A percentile compares a stretch with the other conserved stretches of the same genome.
Conservation (phyloP, 352 stramenopile species). For the Phytopythium cucurbitacearum region DNA sequence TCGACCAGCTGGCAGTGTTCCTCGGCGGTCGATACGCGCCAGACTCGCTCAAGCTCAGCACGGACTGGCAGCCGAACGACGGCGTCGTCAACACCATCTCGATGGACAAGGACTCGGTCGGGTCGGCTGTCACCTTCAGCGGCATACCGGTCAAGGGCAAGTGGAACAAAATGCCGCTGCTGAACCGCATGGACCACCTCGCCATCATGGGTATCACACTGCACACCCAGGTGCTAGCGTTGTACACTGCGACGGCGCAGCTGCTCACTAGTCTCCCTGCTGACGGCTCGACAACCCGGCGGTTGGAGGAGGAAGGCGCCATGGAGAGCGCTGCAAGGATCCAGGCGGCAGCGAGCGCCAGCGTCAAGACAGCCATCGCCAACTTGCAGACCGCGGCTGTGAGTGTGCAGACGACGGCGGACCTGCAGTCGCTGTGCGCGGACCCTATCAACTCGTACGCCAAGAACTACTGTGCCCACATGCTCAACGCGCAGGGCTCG, state of each 20-base stretch:
- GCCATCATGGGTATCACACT: constrained; percentile 36
- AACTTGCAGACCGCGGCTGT: constrained; percentile 18
- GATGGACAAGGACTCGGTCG: constrained; percentile 29
- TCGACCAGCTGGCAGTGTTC: constrained; percentile 29
- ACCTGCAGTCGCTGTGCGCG: constrained; percentile 21
- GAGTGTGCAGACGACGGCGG: constrained; percentile 26
- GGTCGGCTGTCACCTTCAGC: constrained; percentile 16
- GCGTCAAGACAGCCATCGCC: constrained; percentile 23
- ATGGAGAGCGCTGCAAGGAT: constrained; percentile 1
- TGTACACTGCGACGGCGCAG: constrained; percentile 26
- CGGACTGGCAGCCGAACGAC: constrained; percentile 42
- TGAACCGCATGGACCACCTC: constrained; percentile 44
- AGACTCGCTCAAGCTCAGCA: constrained; percentile 23
- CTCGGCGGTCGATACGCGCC: constrained; percentile 27
- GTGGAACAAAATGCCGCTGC: constrained; percentile 47
- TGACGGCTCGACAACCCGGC: constrained; percentile 9
- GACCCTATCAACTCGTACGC: constrained; percentile 26
- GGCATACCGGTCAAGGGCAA: constrained; percentile 30
- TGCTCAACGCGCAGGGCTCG: constrained; percentile 15
- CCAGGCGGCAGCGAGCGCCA: constrained; percentile 8
- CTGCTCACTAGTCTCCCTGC: constrained; percentile 21
- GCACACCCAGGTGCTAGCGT: constrained; percentile 34
- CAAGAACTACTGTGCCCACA: constrained; percentile 30
- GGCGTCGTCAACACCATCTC: constrained; percentile 43
- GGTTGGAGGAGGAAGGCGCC: not conserved